These are phyloP conservation scores for Fragilaria radians DNA, from an alignment of 108 stramenopile genomes.

Conservation along the genomic window DNA sequence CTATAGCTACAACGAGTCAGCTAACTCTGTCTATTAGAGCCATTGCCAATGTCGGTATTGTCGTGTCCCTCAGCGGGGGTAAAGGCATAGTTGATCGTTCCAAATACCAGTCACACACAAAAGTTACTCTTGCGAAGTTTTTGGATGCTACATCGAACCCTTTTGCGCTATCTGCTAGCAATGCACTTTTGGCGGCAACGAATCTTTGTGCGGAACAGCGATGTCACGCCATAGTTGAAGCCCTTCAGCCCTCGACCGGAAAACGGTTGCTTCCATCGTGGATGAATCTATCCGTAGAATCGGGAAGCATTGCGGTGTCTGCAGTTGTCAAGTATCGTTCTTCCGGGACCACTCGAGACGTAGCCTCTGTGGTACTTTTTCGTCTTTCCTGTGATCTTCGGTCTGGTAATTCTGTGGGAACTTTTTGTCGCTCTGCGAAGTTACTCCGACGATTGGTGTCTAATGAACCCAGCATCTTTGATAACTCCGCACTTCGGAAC, in stretches of 20 bases:
- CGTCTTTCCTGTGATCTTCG: conserved; percentile 76
- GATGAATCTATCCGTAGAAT: conserved; percentile 63
- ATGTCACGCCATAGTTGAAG: conserved; percentile 65
- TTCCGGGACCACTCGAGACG: not conserved
- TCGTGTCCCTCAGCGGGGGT: conserved; percentile 74
- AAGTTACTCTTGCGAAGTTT: conserved; percentile 46
- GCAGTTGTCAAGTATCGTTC: conserved; percentile 45
- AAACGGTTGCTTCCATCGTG: conserved; percentile 47
- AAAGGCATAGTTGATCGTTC: conserved; percentile 20
- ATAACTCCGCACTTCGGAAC: conserved; percentile 51
- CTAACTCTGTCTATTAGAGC: conserved; percentile 70
- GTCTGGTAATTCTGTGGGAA: conserved; percentile 62
- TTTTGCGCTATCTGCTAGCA: conserved; percentile 73
- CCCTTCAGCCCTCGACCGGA: conserved; percentile 23
- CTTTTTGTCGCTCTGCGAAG: conserved; percentile 51
- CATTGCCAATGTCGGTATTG: conserved; percentile 52
- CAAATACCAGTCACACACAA: conserved; percentile 28
- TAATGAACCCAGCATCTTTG: conserved; percentile 62
- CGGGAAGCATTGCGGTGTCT: conserved; percentile 68
- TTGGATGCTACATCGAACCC: conserved; percentile 75
- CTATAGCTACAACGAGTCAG: conserved; percentile 24
- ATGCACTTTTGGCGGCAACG: conserved; percentile 78
- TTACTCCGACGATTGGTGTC: conserved; percentile 64
- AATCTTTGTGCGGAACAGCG: conserved; percentile 71
- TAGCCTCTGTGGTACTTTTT: conserved; percentile 44